Percentiles rank a stretch among this genome's conserved stretches.
Evolutionary conservation across 208 protist species (phyloP).

Genomic region (Crithidia fasciculata): DNA sequence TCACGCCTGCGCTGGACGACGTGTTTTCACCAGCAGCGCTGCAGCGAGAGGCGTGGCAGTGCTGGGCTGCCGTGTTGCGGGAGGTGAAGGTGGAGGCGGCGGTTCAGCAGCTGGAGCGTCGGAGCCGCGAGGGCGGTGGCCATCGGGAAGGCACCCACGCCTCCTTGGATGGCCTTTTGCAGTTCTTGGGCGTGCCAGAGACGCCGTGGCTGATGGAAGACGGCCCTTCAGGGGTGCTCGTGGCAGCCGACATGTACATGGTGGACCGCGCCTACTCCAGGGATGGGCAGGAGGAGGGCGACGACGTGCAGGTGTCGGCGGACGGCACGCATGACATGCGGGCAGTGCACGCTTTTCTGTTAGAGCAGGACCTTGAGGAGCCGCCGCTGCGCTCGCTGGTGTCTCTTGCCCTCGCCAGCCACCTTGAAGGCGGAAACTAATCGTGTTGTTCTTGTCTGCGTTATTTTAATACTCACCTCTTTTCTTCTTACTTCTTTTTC

Average conservation of each 20-base stretch:
- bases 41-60: slow-evolving; percentile 11
- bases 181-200: slow-evolving; percentile 19
- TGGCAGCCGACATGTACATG: slow-evolving; percentile 25
- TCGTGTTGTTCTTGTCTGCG: not conserved
- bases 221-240: slow-evolving; percentile 4
- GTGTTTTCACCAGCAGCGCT: slow-evolving; percentile 6
- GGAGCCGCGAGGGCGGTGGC: not conserved
- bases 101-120: slow-evolving; percentile 16
- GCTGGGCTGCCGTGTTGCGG: slow-evolving; percentile 12
- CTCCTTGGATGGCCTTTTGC: slow-evolving; percentile 9
- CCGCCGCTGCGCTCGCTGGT: slow-evolving; percentile 22
- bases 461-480: not conserved
- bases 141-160: not conserved
- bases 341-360: slow-evolving; percentile 11
- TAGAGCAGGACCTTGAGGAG: not conserved
- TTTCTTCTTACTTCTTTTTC: too few species aligned
- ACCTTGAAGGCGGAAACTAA: not conserved
- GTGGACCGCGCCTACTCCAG: slow-evolving; percentile 9
- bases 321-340: slow-evolving; percentile 18
- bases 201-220: slow-evolving; percentile 29
- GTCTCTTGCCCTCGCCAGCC: slow-evolving; percentile 5
- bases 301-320: not conserved
- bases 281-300: not conserved
- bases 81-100: slow-evolving; percentile 23
- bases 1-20: not conserved